Conservation (phyloP, 2,329 filamentous ascomycete species). For the Alternaria arbusti region DNA sequence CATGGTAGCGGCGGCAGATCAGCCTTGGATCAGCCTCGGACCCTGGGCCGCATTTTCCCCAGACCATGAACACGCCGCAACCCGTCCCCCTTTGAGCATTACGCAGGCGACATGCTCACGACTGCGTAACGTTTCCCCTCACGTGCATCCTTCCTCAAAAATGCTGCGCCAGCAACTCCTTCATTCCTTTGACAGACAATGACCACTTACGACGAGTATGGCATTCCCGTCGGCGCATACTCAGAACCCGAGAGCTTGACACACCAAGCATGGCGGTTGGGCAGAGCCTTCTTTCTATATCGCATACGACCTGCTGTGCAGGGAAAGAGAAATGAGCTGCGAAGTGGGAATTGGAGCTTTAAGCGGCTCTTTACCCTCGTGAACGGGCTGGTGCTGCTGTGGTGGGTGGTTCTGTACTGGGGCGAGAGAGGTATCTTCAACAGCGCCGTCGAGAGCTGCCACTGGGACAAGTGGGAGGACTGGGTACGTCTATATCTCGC, state of each 20-base stretch:
- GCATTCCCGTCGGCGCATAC: slow-evolving; percentile 47
- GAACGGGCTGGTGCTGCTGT: slow-evolving; percentile 69
- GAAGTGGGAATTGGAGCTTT: slow-evolving; percentile 29
- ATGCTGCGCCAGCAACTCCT: slow-evolving; percentile 36
- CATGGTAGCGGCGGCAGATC: slow-evolving; percentile 3
- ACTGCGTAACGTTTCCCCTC: slow-evolving; percentile 13
- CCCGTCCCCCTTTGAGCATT: slow-evolving; percentile 20
- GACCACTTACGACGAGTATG: slow-evolving; percentile 50
- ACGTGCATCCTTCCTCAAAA: slow-evolving; percentile 14
- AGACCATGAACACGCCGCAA: slow-evolving; percentile 9
- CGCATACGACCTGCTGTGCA: slow-evolving; percentile 33
- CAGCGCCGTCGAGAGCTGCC: slow-evolving; percentile 72
- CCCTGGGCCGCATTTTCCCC: slow-evolving; percentile 21
- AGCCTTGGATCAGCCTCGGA: slow-evolving; percentile 17
- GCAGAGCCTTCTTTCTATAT: slow-evolving; percentile 41
- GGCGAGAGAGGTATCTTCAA: slow-evolving; percentile 83
- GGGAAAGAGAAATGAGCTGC: slow-evolving; percentile 16
- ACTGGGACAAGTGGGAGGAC: slow-evolving; percentile 88
- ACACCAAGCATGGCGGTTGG: slow-evolving; percentile 37
- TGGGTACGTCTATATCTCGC: slow-evolving; percentile 67
- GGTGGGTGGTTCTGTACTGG: slow-evolving; percentile 80
- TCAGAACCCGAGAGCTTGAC: slow-evolving; percentile 44
- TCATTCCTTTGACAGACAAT: slow-evolving; percentile 29
- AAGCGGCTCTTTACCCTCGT: slow-evolving; percentile 35
- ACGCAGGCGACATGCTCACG: slow-evolving; percentile 19